Percentiles rank a stretch among this genome's conserved stretches.
Conservation (phyloP, 805 yeast species). For the Kregervanrija delftensis region DNA sequence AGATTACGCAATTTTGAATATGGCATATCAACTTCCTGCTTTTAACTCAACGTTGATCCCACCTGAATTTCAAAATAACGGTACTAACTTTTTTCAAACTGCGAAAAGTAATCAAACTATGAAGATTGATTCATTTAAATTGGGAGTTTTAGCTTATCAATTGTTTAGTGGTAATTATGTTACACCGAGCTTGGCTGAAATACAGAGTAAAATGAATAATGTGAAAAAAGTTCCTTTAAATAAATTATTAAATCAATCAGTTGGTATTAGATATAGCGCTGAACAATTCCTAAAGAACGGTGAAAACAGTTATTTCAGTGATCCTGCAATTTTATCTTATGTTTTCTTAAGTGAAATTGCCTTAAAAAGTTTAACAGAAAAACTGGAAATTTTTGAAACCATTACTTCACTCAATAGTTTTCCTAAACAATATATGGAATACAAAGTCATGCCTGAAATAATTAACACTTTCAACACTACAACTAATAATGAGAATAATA, state of each 20-base stretch:
- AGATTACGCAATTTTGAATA: conserved; percentile 26
- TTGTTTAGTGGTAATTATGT: conserved; percentile 30
- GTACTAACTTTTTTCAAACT: conserved; percentile 33
- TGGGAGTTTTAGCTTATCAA: conserved; percentile 49
- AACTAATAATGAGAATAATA: conserved; percentile 16
- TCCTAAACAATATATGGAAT: conserved; percentile 44
- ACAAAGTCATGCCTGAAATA: conserved; percentile 67
- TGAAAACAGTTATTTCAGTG: conserved; percentile 29
- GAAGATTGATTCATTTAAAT: conserved; percentile 57
- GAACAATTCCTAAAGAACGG: conserved; percentile 31
- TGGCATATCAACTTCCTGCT: conserved; percentile 19
- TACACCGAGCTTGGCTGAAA: conserved; percentile 2
- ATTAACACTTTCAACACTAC: conserved; percentile 33
- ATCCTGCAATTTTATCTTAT: conserved; percentile 45
- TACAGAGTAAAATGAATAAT: conserved; percentile 5
- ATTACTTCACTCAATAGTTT: conserved; percentile 34
- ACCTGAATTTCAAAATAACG: conserved; percentile 43
- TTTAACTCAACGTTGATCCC: conserved; percentile 30
- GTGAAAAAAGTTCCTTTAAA: conserved; percentile 32
- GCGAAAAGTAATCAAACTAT: conserved; percentile 24
- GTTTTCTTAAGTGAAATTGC: conserved; percentile 50
- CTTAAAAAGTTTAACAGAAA: conserved; percentile 47
- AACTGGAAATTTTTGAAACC: conserved; percentile 37
- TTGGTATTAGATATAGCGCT: conserved; percentile 33
- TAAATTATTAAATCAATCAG: conserved; percentile 32